phyloP scores from a whole-genome alignment of 805 yeast species.

The Candida xyloterini region DNA sequence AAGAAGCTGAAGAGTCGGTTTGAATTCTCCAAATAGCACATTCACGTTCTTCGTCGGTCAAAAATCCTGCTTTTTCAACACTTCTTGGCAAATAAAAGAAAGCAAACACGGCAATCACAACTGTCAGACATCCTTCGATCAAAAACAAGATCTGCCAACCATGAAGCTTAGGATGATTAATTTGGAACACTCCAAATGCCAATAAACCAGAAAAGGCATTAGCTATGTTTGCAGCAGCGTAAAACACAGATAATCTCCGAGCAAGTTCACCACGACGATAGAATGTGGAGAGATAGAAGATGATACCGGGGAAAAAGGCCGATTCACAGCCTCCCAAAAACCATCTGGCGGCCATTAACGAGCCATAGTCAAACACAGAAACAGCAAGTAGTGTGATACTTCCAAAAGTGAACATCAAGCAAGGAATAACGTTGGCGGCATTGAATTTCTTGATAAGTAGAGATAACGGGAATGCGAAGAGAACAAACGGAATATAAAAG shows the following conservation, averaged over 20 bases:
- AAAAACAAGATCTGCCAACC: constrained; percentile 50
- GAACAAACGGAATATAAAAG: constrained; percentile 42
- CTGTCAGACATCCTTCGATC: constrained; percentile 43
- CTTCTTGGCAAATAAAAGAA: constrained; percentile 37
- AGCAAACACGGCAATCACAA: constrained; percentile 34
- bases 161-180: constrained; percentile 33
- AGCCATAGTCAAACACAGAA: constrained; percentile 40
- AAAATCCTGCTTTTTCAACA: constrained; percentile 35
- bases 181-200: constrained; percentile 38
- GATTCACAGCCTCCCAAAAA: constrained; percentile 38
- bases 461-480: constrained; percentile 43
- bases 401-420: constrained; percentile 45
- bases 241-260: constrained; percentile 35
- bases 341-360: constrained; percentile 35
- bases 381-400: constrained; percentile 37
- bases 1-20: constrained; percentile 33
- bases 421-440: constrained; percentile 43
- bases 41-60: constrained; percentile 39
- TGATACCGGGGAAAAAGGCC: constrained; percentile 40
- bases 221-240: constrained; percentile 33
- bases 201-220: constrained; percentile 40
- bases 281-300: constrained; percentile 36
- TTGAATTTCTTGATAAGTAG: constrained; percentile 37
- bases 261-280: constrained; percentile 39
- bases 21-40: constrained; percentile 39